Base-by-base conservation (phyloP, 352 stramenopile species). In the Phytophthora brassicae region DNA sequence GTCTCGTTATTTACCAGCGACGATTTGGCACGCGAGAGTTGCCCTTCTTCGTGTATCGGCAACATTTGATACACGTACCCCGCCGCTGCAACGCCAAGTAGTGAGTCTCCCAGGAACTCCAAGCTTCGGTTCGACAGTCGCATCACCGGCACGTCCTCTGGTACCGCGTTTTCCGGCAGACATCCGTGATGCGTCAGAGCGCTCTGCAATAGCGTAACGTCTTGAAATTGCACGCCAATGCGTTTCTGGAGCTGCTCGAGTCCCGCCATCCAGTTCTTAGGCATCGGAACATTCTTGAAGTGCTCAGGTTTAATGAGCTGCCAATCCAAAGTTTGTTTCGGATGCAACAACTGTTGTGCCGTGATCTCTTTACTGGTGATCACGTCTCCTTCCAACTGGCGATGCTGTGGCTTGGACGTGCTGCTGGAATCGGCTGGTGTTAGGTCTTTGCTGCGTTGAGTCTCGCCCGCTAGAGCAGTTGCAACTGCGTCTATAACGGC, bases 51-150 rank as follows among this genome's bases (percentile, higher is more conserved):
- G 60, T 84, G 78, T 16, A 44, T 51, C 13, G 86, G 82, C 38
- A 90, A 70, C 47, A 71, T 73, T 62, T 95, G 86, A 55, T 90
- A 95, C n/a, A 92, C 60, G 49, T 84, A 85, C 19, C 66, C 77
- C 4, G 86, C 70, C 4, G 82, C 77, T 4, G 76, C 75, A 49
- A 86, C 77, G 23, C 82, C 77, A 4, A 95, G 68, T 9, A 95
- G 26, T 49, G 86, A 90, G 66, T 95, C 86, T 24, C 86, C 86
- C 1, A 95, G 69, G 53, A 90, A 93, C 63, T 95, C 86, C 17
- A 95, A 66, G 64, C 81, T 90, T 26, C 86, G 82, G 57, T 95
- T 95, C 42, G 86, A 89, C 11, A 90, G 60, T 14, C 86, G 84
- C 29, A 89, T 74, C 4, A 77, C 68, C 1, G 75, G 72, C 6